A percentile compares a stretch with the other conserved stretches of the same genome.
Conservation (phyloP, 768 basidiomycete species). For the Leucosporidium creatinivorum region DNA sequence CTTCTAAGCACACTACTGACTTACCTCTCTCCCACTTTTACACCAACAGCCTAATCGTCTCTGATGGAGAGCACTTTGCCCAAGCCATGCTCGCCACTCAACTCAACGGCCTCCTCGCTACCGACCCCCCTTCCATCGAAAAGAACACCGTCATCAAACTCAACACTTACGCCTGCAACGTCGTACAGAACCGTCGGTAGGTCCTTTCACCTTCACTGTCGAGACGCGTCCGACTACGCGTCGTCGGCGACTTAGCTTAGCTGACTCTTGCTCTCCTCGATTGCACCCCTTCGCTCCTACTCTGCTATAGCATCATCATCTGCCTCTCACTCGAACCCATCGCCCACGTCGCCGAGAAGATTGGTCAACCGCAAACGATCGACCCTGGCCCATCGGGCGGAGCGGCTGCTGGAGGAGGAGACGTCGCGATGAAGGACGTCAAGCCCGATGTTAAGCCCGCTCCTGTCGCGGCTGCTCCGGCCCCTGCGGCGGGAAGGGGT, state of each 20-base stretch:
- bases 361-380: slow-evolving; percentile 54
- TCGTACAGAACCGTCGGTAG: slow-evolving; percentile 75
- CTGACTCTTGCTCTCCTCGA: slow-evolving; percentile 15
- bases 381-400: slow-evolving; percentile 39
- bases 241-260: background rate
- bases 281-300: slow-evolving; percentile 3
- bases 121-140: slow-evolving; percentile 52
- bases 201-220: slow-evolving; percentile 33
- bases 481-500: slow-evolving; percentile 38
- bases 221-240: background rate
- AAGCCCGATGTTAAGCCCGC: slow-evolving; percentile 24
- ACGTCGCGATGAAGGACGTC: too few species aligned
- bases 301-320: slow-evolving; percentile 61
- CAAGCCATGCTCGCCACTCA: slow-evolving; percentile 95
- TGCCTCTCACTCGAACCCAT: slow-evolving; percentile 61
- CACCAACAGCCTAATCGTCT: slow-evolving; percentile 62
- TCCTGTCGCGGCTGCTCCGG: slow-evolving; percentile 37
- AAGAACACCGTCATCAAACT: slow-evolving; percentile 65
- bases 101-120: slow-evolving; percentile 60
- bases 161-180: slow-evolving; percentile 70
- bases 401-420: slow-evolving; percentile 39
- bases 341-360: slow-evolving; percentile 55
- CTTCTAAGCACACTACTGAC: background rate
- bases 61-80: slow-evolving; percentile 75
- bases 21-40: background rate